Evolutionary conservation across 306 rosid species (phyloP).

Genomic region (Myrica gale): DNA sequence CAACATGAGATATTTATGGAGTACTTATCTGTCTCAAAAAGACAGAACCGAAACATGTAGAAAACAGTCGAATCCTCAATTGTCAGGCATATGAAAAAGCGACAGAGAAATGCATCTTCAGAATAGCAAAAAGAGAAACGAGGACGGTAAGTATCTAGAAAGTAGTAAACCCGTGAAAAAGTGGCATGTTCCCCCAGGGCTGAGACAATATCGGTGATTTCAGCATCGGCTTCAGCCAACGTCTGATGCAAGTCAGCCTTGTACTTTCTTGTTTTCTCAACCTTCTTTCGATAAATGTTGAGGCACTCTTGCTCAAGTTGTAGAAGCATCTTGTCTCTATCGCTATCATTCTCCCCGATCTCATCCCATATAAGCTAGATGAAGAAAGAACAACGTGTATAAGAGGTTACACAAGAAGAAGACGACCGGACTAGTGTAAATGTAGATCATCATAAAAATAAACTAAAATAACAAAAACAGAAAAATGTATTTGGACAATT

Average conservation of each 20-base stretch:
- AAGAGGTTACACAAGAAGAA: slow-evolving; percentile 2
- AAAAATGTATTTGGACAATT: background rate
- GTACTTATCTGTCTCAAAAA: background rate
- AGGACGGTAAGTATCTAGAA: background rate
- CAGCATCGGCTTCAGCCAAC: slow-evolving; percentile 64
- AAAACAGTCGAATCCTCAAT: background rate
- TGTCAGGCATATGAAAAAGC: background rate
- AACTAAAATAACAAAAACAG: background rate
- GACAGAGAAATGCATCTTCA: slow-evolving; percentile 1
- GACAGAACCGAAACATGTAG: background rate
- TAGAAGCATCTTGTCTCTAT: slow-evolving; percentile 79
- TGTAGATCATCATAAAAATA: background rate
- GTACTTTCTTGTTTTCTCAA: slow-evolving; percentile 72
- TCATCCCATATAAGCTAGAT: slow-evolving; percentile 81
- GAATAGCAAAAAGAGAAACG: background rate
- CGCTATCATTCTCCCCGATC: slow-evolving; percentile 77
- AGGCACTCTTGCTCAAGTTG: slow-evolving; percentile 94
- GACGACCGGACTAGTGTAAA: background rate
- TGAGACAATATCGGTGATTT: slow-evolving; percentile 44
- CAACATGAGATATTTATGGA: slow-evolving; percentile 16
- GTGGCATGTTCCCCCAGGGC: slow-evolving; percentile 57
- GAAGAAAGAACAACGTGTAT: background rate
- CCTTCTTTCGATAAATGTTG: slow-evolving; percentile 70
- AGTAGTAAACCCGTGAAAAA: slow-evolving; percentile 52
- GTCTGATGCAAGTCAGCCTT: slow-evolving; percentile 60